Conservation (phyloP, 2,329 filamentous ascomycete genomes). For the Exophiala spinifera region DNA sequence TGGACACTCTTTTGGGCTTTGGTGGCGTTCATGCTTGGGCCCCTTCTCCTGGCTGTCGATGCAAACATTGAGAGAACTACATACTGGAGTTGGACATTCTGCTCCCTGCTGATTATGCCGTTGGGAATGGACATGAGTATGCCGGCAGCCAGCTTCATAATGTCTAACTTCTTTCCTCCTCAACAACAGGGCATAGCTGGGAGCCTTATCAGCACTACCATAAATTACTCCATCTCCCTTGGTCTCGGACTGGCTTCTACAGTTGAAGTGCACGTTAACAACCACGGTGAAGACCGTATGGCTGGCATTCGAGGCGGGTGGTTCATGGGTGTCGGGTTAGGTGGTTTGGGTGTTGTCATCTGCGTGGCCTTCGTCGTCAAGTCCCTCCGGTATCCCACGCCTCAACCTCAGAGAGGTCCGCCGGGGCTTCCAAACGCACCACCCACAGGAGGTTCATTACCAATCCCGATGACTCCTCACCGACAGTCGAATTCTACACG, state of each 20-base stretch:
- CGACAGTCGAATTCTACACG: not conserved
- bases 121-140: slow-evolving; percentile 37
- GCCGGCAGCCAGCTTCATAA: slow-evolving; percentile 30
- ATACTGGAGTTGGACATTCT: slow-evolving; percentile 65
- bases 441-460: not conserved
- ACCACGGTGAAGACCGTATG: slow-evolving; percentile 23
- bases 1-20: slow-evolving; percentile 39
- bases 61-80: slow-evolving; percentile 38
- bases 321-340: slow-evolving; percentile 31
- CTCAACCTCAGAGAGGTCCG: slow-evolving; percentile 9
- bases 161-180: slow-evolving; percentile 31
- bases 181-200: slow-evolving; percentile 32
- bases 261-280: slow-evolving; percentile 28
- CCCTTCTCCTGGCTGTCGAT: slow-evolving; percentile 22
- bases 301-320: slow-evolving; percentile 30
- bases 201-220: slow-evolving; percentile 30
- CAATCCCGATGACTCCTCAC: slow-evolving; percentile 6
- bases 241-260: slow-evolving; percentile 31
- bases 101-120: slow-evolving; percentile 56
- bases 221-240: slow-evolving; percentile 32
- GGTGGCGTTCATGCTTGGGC: slow-evolving; percentile 31
- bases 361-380: slow-evolving; percentile 21
- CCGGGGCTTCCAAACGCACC: slow-evolving; percentile 1
- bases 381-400: slow-evolving; percentile 14
- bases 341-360: slow-evolving; percentile 24